Conservation (phyloP, 2,329 filamentous ascomycete species). For the Calonectria pseudoturangicola region DNA sequence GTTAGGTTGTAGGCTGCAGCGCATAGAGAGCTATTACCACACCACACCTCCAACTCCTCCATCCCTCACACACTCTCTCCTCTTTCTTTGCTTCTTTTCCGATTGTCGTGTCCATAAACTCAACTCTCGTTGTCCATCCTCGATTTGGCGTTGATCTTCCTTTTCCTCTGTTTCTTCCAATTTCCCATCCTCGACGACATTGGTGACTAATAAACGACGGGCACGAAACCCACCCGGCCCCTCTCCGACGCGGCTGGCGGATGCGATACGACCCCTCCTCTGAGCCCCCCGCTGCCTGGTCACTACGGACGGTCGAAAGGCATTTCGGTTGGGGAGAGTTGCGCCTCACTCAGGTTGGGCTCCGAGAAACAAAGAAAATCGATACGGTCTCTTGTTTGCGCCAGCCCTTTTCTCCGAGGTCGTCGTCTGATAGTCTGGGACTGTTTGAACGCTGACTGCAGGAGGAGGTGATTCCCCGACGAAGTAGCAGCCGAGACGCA, state of each 20-base stretch:
- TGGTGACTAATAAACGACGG: conserved; percentile 20
- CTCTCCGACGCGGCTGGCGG: conserved; percentile 21
- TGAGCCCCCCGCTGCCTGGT: conserved; percentile 31
- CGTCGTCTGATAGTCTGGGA: background rate
- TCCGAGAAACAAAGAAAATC: conserved; percentile 19
- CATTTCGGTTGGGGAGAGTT: conserved; percentile 33
- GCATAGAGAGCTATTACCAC: conserved; percentile 28
- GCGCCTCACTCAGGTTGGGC: conserved; percentile 11
- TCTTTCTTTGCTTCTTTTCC: conserved; percentile 2
- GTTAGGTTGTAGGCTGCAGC: conserved; percentile 16
- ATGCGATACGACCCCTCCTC: conserved; percentile 40
- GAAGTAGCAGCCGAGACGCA: conserved; percentile 21
- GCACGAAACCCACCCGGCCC: conserved; percentile 21
- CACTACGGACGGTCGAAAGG: conserved; percentile 8
- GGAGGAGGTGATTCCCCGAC: conserved; percentile 7
- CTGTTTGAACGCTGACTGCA: background rate
- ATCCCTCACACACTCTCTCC: conserved; percentile 5
- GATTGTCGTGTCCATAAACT: background rate
- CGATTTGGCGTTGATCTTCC: background rate
- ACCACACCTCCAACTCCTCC: conserved; percentile 4
- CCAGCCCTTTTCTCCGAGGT: background rate
- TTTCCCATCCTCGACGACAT: conserved; percentile 11
- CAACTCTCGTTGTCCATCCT: conserved; percentile 4
- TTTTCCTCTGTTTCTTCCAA: conserved; percentile 11
- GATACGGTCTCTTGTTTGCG: conserved; percentile 13